phyloP scores from a whole-genome alignment of 768 basidiomycete species.

The Podaxis carcinomalis region DNA sequence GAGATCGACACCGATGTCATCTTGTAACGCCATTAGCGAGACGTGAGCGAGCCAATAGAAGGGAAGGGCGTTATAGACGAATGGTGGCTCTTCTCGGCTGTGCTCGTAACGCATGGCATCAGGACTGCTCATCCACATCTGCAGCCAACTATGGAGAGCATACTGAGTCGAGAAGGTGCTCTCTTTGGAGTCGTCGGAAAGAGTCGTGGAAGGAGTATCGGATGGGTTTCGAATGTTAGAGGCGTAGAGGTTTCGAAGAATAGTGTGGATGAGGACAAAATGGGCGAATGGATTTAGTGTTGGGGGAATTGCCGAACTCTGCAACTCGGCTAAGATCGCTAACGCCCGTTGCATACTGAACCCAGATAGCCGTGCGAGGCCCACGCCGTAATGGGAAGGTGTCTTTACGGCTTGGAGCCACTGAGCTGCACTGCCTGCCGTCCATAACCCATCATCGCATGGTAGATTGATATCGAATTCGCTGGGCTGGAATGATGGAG shows the following conservation, averaged over 20 bases:
- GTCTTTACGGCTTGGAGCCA: constrained; percentile 42
- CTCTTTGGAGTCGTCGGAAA: constrained; percentile 10
- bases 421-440: constrained; percentile 38
- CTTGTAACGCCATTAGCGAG: constrained; percentile 47
- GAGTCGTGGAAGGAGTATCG: constrained; percentile 6
- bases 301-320: constrained; percentile 22
- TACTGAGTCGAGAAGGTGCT: constrained; percentile 35
- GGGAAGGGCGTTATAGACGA: constrained; percentile 43
- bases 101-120: constrained; percentile 26
- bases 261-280: constrained; percentile 42
- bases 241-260: constrained; percentile 37
- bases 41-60: constrained; percentile 64
- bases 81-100: constrained; percentile 27
- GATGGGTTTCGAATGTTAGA: constrained; percentile 10
- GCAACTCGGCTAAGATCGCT: constrained; percentile 28
- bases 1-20: constrained; percentile 27
- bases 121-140: constrained; percentile 44
- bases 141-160: constrained; percentile 57
- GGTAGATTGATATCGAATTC: constrained; percentile 52
- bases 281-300: constrained; percentile 37
- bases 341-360: constrained; percentile 35
- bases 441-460: constrained; percentile 54
- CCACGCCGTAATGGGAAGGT: constrained; percentile 38
- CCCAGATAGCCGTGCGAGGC: constrained; percentile 29
- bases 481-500: constrained; percentile 40